These are phyloP conservation scores for Macaranga tanarius DNA, from an alignment of 441 rosid genomes.

Conservation along the genomic window DNA sequence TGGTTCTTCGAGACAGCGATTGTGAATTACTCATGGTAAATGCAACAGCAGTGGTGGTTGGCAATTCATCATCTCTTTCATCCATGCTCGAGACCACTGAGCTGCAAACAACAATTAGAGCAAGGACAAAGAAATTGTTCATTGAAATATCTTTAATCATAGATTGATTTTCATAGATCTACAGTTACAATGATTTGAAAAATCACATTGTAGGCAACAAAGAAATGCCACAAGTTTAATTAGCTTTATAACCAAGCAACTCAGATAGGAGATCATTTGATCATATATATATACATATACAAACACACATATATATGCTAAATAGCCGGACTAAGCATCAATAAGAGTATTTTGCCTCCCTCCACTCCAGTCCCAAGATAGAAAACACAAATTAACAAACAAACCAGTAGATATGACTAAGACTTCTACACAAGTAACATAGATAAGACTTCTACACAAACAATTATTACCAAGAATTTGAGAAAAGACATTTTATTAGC, in stretches of 20 bases:
- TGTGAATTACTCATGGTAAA: constrained; percentile 65
- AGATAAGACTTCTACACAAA: not conserved
- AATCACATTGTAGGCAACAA: not conserved
- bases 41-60: constrained; percentile 76
- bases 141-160: constrained; percentile 8
- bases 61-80: constrained; percentile 88
- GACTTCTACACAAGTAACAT: not conserved
- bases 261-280: not conserved
- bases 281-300: not conserved
- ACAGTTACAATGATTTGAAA: not conserved
- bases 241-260: not conserved
- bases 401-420: not conserved
- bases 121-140: constrained; percentile 26
- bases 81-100: constrained; percentile 66
- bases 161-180: constrained; percentile 15
- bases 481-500: not conserved
- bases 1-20: constrained; percentile 90
- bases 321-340: constrained; percentile 12
- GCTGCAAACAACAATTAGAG: constrained; percentile 58
- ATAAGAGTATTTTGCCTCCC: not conserved
- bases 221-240: not conserved
- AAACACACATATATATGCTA: not conserved
- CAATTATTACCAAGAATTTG: not conserved
- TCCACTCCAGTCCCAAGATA: not conserved
- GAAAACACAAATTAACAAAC: constrained; percentile 4